Conservation (phyloP, 2,329 filamentous ascomycete species). For the Fusarium sp. region DNA sequence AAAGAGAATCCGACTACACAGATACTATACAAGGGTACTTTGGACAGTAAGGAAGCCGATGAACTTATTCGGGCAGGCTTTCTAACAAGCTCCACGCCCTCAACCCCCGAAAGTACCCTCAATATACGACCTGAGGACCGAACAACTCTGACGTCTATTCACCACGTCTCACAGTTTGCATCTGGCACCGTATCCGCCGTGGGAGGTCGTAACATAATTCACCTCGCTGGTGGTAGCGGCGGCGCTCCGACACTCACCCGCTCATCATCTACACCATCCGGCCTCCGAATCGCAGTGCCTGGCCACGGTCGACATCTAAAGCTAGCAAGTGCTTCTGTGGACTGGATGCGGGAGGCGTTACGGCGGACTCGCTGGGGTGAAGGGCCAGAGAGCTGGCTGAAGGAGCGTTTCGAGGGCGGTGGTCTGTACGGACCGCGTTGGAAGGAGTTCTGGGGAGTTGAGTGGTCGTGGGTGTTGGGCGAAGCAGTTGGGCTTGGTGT, state of each 20-base stretch:
- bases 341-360: slow-evolving; percentile 71
- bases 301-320: slow-evolving; percentile 76
- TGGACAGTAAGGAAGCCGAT: slow-evolving; percentile 64
- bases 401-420: slow-evolving; percentile 79
- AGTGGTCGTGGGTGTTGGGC: slow-evolving; percentile 78
- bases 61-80: slow-evolving; percentile 75
- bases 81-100: slow-evolving; percentile 63
- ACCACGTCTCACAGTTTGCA: slow-evolving; percentile 72
- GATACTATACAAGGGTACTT: slow-evolving; percentile 44
- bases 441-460: slow-evolving; percentile 76
- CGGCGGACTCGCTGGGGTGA: slow-evolving; percentile 71
- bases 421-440: slow-evolving; percentile 61
- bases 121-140: slow-evolving; percentile 65
- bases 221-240: slow-evolving; percentile 71
- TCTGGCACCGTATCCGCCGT: slow-evolving; percentile 78
- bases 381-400: slow-evolving; percentile 70
- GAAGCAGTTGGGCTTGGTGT: slow-evolving; percentile 78
- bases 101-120: slow-evolving; percentile 53
- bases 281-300: slow-evolving; percentile 72
- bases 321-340: slow-evolving; percentile 70
- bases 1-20: slow-evolving; percentile 61
- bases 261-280: slow-evolving; percentile 34
- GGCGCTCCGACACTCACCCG: slow-evolving; percentile 52
- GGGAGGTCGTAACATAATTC: slow-evolving; percentile 74
- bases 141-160: slow-evolving; percentile 70